Percentiles rank a stretch among this genome's conserved stretches.
Evolutionary conservation across 2,329 filamentous ascomycete species (phyloP).

Genomic region (Aspergillus sp.): DNA sequence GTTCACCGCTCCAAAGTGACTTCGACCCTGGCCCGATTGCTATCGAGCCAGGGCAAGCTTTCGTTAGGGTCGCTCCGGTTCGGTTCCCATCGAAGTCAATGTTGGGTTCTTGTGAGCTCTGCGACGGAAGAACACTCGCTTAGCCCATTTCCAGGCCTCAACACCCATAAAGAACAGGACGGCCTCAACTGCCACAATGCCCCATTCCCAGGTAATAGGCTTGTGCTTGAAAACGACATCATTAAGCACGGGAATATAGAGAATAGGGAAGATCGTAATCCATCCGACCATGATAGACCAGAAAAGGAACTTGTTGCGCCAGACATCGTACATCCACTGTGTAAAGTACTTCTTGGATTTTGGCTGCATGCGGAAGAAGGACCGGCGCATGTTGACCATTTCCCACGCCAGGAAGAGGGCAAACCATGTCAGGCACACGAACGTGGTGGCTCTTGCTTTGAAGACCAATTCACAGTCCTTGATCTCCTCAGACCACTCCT

Average conservation of each 20-base stretch:
- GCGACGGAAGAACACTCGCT: constrained; percentile 56
- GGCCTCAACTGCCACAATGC: constrained; percentile 61
- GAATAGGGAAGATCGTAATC: constrained; percentile 57
- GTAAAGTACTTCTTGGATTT: constrained; percentile 60
- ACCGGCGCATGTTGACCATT: constrained; percentile 69
- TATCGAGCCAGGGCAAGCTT: too few species aligned
- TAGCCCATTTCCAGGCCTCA: constrained; percentile 67
- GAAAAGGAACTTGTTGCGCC: constrained; percentile 72
- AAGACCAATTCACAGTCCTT: constrained; percentile 62
- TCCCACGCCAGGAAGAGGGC: constrained; percentile 78
- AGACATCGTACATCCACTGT: constrained; percentile 67
- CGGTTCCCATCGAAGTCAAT: too few species aligned
- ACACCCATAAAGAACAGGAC: constrained; percentile 64
- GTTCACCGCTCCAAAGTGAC: too few species aligned
- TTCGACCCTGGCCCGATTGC: too few species aligned
- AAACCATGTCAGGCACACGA: constrained; percentile 74
- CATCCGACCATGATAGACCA: constrained; percentile 61
- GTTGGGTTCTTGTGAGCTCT: too few species aligned
- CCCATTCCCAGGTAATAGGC: constrained; percentile 70
- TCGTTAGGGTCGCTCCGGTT: too few species aligned
- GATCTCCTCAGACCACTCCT: constrained; percentile 45
- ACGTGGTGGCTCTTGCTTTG: constrained; percentile 70
- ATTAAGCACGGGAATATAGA: constrained; percentile 70
- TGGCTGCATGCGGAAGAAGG: constrained; percentile 74
- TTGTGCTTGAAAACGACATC: constrained; percentile 65